Evolutionary conservation across 768 basidiomycete species (phyloP), one percentile per base, ranked within the genome.

Genomic region (Naganishia friedmannii): DNA sequence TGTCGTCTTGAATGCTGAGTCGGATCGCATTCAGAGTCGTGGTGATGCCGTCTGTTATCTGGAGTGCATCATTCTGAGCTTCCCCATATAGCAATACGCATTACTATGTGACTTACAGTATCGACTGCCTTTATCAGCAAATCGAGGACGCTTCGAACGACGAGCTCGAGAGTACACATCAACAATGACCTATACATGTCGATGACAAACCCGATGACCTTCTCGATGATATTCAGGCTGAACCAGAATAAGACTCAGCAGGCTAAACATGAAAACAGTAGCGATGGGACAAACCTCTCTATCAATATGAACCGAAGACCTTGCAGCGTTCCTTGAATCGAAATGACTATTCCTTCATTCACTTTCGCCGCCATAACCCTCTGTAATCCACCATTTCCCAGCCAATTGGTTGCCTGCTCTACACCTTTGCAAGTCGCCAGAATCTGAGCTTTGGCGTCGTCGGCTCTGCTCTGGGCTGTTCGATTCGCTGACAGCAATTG

Each of bases 171-270:
- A 74, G 96, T 93, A 80, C 95, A 99, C 65, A 99, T 85, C 76
- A 95, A 88, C 3, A 94, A 90, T 3, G 93, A 94, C 48, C 93
- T 89, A 78, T 96, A 98, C 55, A 89, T 87, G 81, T 92, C 90
- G 73, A 98, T 86, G 73, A 96, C 86, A 81, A 98, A 97, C 76
- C 91, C 92, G 82, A 93, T 88, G 76, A 94, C 86, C 0, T 85
- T 88, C 78, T 96, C 92, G 87, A 95, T 89, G 45, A 88, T 83
- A 0, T 90, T 95, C 68, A 97, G 83, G 2, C 91, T 77, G 82
- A n/a, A 32, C 46, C 2, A 39, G 29, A n/a, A 39, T 32, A 53
- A 28, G 19, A 45, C 28, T 32, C 37, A 21, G 15, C 15, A n/a
- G n/a, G n/a, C n/a, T n/a, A n/a, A n/a, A n/a, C n/a, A n/a, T n/a